Conservation (phyloP, 2,329 filamentous ascomycete species). For the Talaromyces funiculosus region DNA sequence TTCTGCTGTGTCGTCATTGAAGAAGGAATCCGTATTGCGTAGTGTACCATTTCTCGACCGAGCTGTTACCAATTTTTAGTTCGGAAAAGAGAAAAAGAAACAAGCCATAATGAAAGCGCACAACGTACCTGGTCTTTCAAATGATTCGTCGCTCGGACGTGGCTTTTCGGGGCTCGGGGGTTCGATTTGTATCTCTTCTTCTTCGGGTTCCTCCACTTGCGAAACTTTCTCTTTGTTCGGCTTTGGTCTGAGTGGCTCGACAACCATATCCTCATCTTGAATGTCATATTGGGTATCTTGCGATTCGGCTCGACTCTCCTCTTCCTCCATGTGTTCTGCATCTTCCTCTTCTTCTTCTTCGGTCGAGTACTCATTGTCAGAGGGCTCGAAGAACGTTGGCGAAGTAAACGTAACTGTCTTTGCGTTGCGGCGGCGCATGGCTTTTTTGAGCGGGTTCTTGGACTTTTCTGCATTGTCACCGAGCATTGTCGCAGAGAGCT, state of each 20-base stretch:
- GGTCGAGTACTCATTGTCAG: conserved; percentile 76
- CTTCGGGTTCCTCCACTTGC: conserved; percentile 21
- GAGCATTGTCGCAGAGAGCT: conserved; percentile 67
- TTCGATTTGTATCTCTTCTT: conserved; percentile 24
- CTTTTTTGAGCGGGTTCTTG: conserved; percentile 75
- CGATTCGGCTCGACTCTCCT: conserved; percentile 31
- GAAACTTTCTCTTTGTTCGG: conserved; percentile 31
- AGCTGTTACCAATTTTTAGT: conserved; percentile 23
- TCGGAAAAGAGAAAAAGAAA: too few relatives aligned
- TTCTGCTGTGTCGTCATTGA: conserved; percentile 90
- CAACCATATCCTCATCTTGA: conserved; percentile 35
- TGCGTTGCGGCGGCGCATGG: conserved; percentile 71
- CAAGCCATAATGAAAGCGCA: neutral
- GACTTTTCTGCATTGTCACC: conserved; percentile 71
- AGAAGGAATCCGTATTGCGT: conserved; percentile 92
- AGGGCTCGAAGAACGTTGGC: conserved; percentile 82
- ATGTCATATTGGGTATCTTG: conserved; percentile 26
- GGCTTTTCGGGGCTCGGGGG: conserved; percentile 32
- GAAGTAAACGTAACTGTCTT: conserved; percentile 84
- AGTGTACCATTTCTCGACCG: conserved; percentile 78
- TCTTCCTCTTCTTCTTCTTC: conserved; percentile 56
- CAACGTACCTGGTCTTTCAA: conserved; percentile 43
- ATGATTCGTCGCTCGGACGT: conserved; percentile 62
- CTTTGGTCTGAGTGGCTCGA: conserved; percentile 43
- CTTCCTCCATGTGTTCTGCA: conserved; percentile 47